These are phyloP conservation scores for Tanacetum coccineum DNA, from an alignment of 129 eudicot species.

Conservation along the genomic window DNA sequence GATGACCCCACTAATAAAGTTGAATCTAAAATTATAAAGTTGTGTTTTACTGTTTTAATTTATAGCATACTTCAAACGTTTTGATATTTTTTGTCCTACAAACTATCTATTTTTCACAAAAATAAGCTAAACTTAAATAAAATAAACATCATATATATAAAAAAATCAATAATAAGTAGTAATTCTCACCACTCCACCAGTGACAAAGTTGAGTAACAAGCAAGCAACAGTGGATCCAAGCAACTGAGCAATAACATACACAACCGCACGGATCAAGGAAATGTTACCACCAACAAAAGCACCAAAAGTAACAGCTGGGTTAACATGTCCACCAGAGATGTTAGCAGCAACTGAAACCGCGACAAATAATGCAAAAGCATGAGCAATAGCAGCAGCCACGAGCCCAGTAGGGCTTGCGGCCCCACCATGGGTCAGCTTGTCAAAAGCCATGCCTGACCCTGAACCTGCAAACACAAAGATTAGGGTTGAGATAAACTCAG, in stretches of 20 bases:
- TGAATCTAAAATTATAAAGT: too few relatives aligned
- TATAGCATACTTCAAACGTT: too few relatives aligned
- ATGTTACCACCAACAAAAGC: slow-evolving; percentile 61
- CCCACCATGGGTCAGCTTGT: slow-evolving; percentile 37
- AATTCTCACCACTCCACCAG: slow-evolving; percentile 39
- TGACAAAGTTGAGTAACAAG: slow-evolving; percentile 52
- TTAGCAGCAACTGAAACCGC: slow-evolving; percentile 52
- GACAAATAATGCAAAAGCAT: slow-evolving; percentile 48
- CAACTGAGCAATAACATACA: slow-evolving; percentile 51
- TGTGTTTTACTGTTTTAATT: too few relatives aligned
- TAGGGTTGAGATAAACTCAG: slow-evolving; percentile 58
- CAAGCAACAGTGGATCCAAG: slow-evolving; percentile 61
- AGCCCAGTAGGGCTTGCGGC: slow-evolving; percentile 44
- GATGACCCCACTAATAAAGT: too few relatives aligned
- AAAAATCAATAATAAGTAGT: neutral
- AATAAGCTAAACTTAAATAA: too few relatives aligned
- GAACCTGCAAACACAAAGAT: slow-evolving; percentile 51
- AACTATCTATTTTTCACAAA: too few relatives aligned
- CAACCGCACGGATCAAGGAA: slow-evolving; percentile 39
- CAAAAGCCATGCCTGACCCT: slow-evolving; percentile 64
- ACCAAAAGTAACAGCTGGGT: slow-evolving; percentile 62
- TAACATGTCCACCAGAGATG: slow-evolving; percentile 59
- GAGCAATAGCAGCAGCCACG: slow-evolving; percentile 42
- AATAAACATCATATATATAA: too few relatives aligned
- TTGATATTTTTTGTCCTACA: too few relatives aligned